Evolutionary conservation across 768 basidiomycete genomes (phyloP).

Genomic region (Panus rudis): DNA sequence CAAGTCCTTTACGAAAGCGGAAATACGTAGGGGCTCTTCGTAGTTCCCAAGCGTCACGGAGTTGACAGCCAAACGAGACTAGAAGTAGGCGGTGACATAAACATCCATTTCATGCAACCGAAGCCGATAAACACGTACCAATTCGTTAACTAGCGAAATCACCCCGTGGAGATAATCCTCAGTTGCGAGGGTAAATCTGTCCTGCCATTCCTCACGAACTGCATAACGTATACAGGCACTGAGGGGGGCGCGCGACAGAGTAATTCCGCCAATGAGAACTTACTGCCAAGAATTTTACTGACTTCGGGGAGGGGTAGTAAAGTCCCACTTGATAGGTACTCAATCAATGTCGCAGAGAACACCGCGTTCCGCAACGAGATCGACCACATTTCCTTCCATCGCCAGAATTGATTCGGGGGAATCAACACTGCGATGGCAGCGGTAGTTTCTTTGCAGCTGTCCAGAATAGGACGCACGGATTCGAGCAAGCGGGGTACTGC

Average conservation of each 20-base stretch:
- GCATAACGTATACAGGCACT: too few species aligned
- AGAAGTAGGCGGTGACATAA: not conserved
- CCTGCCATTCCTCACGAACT: constrained; percentile 68
- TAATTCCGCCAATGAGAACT: constrained; percentile 26
- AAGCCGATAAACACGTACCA: constrained; percentile 40
- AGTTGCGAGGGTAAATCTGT: constrained; percentile 51
- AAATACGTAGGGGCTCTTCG: constrained; percentile 72
- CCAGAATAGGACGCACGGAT: constrained; percentile 47
- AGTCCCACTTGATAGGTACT: constrained; percentile 53
- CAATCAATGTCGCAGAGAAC: constrained; percentile 57
- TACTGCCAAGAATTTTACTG: constrained; percentile 59
- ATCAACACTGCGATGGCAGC: constrained; percentile 49
- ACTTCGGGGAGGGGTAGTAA: constrained; percentile 51
- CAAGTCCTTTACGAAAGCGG: constrained; percentile 71
- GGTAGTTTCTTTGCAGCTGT: constrained; percentile 44
- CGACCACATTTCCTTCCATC: constrained; percentile 81
- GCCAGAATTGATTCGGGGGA: constrained; percentile 72
- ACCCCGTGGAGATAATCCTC: constrained; percentile 83
- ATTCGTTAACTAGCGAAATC: constrained; percentile 72
- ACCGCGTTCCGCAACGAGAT: constrained; percentile 60
- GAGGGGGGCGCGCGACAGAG: too few species aligned
- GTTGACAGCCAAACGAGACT: constrained; percentile 79
- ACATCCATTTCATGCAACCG: not conserved
- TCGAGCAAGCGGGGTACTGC: constrained; percentile 57
- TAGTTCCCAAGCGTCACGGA: constrained; percentile 79